phyloP scores from a whole-genome alignment of 2,329 filamentous ascomycete genomes.

The Ascosphaera acerosa region DNA sequence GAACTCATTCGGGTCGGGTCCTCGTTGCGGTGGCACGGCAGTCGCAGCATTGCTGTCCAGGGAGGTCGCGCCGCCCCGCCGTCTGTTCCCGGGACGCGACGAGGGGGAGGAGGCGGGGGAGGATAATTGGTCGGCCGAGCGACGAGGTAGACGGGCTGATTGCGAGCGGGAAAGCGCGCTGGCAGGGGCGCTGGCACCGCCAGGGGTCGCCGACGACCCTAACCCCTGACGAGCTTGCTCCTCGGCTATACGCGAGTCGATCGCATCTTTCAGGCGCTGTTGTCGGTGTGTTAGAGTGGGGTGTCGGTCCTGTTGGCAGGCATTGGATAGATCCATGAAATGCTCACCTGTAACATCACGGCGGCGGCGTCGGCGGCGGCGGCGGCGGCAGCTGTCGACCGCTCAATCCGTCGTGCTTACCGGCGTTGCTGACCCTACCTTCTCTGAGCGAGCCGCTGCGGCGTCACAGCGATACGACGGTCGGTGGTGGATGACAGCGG shows the following conservation, averaged over 20 bases:
- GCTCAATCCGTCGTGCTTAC: too few relatives aligned
- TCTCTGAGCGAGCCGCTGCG: too few relatives aligned
- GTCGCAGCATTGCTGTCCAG: constrained; percentile 5
- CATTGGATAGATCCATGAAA: neutral
- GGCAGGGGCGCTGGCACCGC: constrained; percentile 18
- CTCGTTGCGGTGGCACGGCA: constrained; percentile 22
- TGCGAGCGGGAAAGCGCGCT: constrained; percentile 12
- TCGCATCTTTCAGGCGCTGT: constrained; percentile 58
- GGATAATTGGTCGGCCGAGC: constrained; percentile 1
- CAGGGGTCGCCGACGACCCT: constrained; percentile 12
- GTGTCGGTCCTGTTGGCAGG: constrained; percentile 2
- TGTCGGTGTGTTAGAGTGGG: neutral
- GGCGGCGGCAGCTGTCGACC: too few relatives aligned
- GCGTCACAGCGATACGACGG: too few relatives aligned
- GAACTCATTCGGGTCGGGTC: constrained; percentile 66
- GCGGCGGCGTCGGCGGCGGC: too few relatives aligned
- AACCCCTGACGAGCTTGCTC: constrained; percentile 59
- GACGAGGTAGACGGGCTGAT: constrained; percentile 6
- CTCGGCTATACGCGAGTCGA: constrained; percentile 71
- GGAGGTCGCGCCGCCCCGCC: constrained; percentile 11
- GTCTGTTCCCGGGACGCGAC: too few relatives aligned
- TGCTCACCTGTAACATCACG: constrained; percentile 12
- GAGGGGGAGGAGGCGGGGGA: constrained; percentile 10
- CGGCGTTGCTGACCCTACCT: too few relatives aligned
- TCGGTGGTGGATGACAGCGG: too few relatives aligned